phyloP scores from a whole-genome alignment of 148 eudicot genomes.

The Vaccinium macrocarpon region DNA sequence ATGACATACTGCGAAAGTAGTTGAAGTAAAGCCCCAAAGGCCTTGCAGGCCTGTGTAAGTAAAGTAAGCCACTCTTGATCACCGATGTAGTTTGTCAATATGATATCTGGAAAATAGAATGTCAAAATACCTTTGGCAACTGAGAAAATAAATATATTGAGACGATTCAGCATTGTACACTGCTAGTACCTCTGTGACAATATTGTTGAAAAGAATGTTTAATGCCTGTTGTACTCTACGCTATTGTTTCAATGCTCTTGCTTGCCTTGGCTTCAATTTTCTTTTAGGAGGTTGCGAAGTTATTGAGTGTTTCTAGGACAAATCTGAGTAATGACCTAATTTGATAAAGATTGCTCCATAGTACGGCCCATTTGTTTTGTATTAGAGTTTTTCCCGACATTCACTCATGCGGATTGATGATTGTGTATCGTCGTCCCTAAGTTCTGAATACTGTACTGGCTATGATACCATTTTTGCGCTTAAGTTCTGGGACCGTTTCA shows the following conservation, averaged over 20 bases:
- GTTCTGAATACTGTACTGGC: too few relatives aligned
- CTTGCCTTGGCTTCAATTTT: neutral
- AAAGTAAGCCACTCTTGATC: neutral
- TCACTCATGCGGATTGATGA: too few relatives aligned
- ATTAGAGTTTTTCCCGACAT: neutral
- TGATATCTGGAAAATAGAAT: neutral
- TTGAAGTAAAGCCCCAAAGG: neutral
- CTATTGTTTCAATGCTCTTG: neutral
- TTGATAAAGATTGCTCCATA: neutral
- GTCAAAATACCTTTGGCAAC: neutral
- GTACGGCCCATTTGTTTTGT: neutral
- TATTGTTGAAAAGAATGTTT: neutral
- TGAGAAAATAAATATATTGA: neutral
- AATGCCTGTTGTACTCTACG: neutral
- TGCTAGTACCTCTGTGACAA: neutral
- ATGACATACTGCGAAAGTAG: neutral
- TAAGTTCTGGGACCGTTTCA: too few relatives aligned
- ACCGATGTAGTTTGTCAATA: neutral
- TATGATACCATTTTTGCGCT: too few relatives aligned
- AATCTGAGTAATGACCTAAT: neutral
- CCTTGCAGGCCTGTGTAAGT: neutral
- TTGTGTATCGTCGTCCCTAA: too few relatives aligned
- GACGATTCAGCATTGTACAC: neutral
- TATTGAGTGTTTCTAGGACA: neutral
- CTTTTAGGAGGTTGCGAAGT: neutral